Base-by-base conservation (phyloP, 805 yeast species). In the Saccharomycopsis fibuligera region DNA sequence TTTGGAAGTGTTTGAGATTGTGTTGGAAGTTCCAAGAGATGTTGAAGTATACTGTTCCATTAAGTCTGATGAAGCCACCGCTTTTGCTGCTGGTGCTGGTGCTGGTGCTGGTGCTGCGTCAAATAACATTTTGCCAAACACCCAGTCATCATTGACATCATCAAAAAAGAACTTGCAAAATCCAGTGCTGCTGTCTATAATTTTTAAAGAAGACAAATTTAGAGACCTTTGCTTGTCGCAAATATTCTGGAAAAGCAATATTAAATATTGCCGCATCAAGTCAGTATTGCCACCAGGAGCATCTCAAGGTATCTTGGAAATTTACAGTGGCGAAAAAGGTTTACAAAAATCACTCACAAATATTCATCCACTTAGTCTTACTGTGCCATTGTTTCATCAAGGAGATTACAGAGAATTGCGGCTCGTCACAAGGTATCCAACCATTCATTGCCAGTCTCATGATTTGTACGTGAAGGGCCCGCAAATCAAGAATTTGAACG, bases 381-480 rank as follows among this genome's bases (percentile, higher is more conserved):
- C 86, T 2, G 69, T 90, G 23, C 95, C 95, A 14, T 68, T 88
- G 44, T 75, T 78, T 44, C 25, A 17, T 40, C n/a, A 23, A 29
- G 10, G 19, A 5, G n/a, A 5, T 16, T 72, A 73, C 58, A 80
- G 76, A 57, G 74, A 77, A 10, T 73, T 80, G 44, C 80, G 80
- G 53, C 85, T 88, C 62, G 86, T 86, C 16, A 78, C 79, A 17
- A 68, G 87, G 46, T 81, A 76, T 56, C 88, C 93, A 1, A 79
- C 91, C 0, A 81, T 84, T 16, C 80, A 76, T 51, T 75, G 83
- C 25, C 79, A 76, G 58, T 72, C 73, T 39, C 78, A 81, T 53
- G 99, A 91, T 62, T 63, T 88, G 42, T 93, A 91, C 63, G 76
- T 93, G 49, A 73, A 78, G 47, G 87, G 84, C 55, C 99, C 99